Evolutionary conservation across 306 rosid species (phyloP), one percentile per base, ranked within the genome.

Genomic region (Comarum palustre): DNA sequence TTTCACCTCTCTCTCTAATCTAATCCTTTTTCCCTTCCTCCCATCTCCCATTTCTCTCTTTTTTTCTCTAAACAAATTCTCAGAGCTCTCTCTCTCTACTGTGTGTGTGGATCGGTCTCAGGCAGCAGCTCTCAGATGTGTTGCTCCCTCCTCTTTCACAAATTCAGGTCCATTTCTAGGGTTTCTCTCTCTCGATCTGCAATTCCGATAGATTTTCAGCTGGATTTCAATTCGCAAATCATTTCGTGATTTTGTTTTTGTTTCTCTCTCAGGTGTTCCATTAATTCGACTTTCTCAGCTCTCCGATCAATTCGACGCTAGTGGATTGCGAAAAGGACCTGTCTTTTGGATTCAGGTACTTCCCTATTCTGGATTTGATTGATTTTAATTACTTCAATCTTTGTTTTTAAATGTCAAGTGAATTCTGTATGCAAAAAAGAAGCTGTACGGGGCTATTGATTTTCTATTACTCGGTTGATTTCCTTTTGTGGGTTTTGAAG

Each of bases 261-360:
- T 32, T 32, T 66, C 16, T 36, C 5, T 36, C 48, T 81, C 82
- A 75, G 91, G 87, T 72, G 67, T 75, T 72, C 80, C n/a, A 39
- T 81, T 58, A 25, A 57, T 59, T 61, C 86, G 69, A 82, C 77
- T 43, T 42, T 32, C 74, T 81, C 82, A 43, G 78, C 77, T 77
- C 75, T 50, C 34, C 36, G 83, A 82, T 82, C 78, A 45, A 69
- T 70, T 65, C 72, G 80, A 48, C 41, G 54, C 73, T 80, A 66
- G 47, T 74, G 61, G 12, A 36, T 77, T 66, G 78, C 74, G 58
- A 45, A 57, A 81, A 62, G 75, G 78, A 65, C 62, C 59, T 31
- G 27, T 60, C 64, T 66, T 43, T 65, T 62, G 46, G 48, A 67
- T 81, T 86, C 78, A 73, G 93, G 90, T 90, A 82, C 36, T 31